Evolutionary conservation across 83 land plant genomes (phyloP).

Genomic region (Picea abies): DNA sequence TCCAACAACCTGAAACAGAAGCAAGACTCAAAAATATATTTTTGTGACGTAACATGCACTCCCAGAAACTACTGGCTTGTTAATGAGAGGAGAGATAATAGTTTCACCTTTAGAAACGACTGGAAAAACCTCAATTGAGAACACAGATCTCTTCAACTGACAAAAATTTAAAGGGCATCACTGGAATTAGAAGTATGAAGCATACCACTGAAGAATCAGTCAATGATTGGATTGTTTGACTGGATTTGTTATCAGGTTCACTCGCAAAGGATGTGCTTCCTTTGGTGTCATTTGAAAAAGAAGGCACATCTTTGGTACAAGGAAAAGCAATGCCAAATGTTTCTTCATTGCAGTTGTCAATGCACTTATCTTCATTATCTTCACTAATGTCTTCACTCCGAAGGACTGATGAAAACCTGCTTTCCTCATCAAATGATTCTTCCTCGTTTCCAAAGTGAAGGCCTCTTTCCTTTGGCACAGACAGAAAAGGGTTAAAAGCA

Average conservation of each 20-base stretch:
- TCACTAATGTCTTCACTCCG: constrained; percentile 54
- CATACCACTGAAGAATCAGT: constrained; percentile 46
- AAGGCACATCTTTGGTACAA: constrained; percentile 15
- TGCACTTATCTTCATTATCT: constrained; percentile 44
- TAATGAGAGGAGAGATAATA: background rate
- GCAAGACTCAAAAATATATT: background rate
- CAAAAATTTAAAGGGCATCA: background rate
- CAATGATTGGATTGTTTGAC: constrained; percentile 32
- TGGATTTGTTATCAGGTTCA: constrained; percentile 22
- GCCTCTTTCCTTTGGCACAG: constrained; percentile 55
- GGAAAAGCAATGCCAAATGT: constrained; percentile 61
- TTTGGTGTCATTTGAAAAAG: constrained; percentile 24
- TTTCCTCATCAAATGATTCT: constrained; percentile 82
- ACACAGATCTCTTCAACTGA: background rate
- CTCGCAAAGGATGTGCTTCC: constrained; percentile 28
- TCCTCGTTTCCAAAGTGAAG: constrained; percentile 37
- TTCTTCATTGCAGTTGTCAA: constrained; percentile 56
- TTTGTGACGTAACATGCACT: background rate
- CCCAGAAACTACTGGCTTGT: too few species aligned
- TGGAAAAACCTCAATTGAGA: background rate
- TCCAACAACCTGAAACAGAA: too few species aligned
- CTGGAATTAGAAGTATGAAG: background rate
- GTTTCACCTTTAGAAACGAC: background rate
- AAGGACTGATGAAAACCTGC: constrained; percentile 77
- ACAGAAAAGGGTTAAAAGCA: background rate